Evolutionary conservation across 2,329 filamentous ascomycete genomes (phyloP), one percentile per base, ranked within the genome.

Genomic region (Fusarium foetens): DNA sequence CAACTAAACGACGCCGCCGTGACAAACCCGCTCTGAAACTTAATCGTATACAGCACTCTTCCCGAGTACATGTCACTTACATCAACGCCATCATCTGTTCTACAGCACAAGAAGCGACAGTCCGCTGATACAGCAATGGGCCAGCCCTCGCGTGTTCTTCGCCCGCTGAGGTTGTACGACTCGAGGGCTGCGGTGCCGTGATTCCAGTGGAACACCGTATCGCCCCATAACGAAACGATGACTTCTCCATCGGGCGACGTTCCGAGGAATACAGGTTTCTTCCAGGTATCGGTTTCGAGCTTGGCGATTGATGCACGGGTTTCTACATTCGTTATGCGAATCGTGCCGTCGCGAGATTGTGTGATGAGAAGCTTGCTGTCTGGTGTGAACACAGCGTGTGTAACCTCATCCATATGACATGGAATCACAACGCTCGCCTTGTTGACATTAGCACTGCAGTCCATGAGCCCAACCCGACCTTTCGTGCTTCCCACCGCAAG

Each of bases 71-170:
- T 58, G 46, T 82, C 80, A 53, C 77, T 78, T 10, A 82, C 72
- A 45, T 82, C 81, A 10, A 81, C 75, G 13, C 81, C 81, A 3
- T 80, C 78, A 49, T 81, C 79, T 2, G 78, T 82, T 49, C 80
- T 75, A 55, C 80, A 82, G 51, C 72, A 78, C 27, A 82, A 51
- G 61, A 81, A 81, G 35, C 77, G 70, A 36, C 80, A 81, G 63
- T 82, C 80, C 0, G 75, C 76, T 11, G 81, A 82, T n/a, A 82
- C 74, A 38, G 76, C 77, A 16, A 82, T 66, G 5, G 81, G 81
- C 79, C 80, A 81, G 5, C 81, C 81, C 66, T 82, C 80, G 35
- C 70, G 72, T 11, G 52, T 65, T 52, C 80, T 73, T 25, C 78
- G 75, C 12, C 73, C 70, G 29, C 80, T 74, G n/a, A 82, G 71